These are phyloP conservation scores for Voacanga thouarsii DNA, from an alignment of 257 asterid genomes.

Conservation along the genomic window DNA sequence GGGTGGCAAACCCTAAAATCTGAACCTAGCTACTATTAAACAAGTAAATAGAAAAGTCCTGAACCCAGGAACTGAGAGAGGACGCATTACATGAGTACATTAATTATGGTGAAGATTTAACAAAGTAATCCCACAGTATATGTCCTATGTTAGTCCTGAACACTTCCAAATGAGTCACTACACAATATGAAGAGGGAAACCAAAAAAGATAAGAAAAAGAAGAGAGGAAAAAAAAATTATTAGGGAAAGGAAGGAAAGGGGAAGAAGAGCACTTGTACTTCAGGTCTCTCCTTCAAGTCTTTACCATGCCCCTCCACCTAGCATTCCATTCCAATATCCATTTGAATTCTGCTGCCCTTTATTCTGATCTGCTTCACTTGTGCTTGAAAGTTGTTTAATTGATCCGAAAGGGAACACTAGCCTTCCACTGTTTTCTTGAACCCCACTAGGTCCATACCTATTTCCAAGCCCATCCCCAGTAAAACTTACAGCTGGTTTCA, in stretches of 20 bases:
- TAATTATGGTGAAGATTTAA: background rate
- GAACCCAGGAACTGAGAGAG: background rate
- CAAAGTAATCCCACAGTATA: conserved; percentile 2
- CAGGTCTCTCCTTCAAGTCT: background rate
- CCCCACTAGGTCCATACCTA: conserved; percentile 21
- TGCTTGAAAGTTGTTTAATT: conserved; percentile 31
- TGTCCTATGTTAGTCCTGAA: conserved; percentile 20
- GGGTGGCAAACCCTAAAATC: background rate
- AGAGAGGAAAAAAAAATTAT: background rate
- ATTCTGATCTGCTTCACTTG: conserved; percentile 34
- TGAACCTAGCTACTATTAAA: background rate
- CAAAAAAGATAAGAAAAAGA: background rate
- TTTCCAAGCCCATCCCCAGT: conserved; percentile 36
- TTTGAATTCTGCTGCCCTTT: conserved; percentile 49
- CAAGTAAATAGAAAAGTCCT: background rate
- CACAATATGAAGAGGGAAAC: background rate
- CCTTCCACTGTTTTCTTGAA: conserved; percentile 40
- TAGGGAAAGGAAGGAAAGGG: background rate
- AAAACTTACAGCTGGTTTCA: conserved; percentile 48
- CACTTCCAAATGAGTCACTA: conserved; percentile 19
- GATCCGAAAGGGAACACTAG: conserved; percentile 55
- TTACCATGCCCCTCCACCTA: conserved; percentile 63
- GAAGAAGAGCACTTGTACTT: background rate
- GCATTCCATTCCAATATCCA: conserved; percentile 71
- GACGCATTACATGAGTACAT: background rate